Conservation (phyloP, 495 filamentous ascomycete genomes). For the Podospora appendiculata region DNA sequence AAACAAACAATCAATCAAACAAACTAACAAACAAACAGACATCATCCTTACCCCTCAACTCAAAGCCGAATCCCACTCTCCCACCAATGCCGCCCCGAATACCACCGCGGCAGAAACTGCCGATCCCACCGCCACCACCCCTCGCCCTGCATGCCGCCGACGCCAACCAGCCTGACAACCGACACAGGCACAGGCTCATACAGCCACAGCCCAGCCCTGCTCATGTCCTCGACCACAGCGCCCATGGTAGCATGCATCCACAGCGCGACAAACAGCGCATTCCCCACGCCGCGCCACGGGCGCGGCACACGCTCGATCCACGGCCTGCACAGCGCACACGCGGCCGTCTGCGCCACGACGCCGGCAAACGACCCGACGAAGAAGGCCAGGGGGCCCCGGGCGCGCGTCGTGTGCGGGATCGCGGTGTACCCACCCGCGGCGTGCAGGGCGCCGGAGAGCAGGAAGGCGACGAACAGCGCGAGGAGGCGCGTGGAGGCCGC, state of each 20-base stretch:
- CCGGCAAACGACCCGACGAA: slow-evolving; percentile 47
- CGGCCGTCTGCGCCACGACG: slow-evolving; percentile 38
- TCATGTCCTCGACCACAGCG: slow-evolving; percentile 54
- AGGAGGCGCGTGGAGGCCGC: background rate
- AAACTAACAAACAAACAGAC: too few species aligned
- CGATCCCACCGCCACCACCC: slow-evolving; percentile 52
- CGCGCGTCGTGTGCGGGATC: slow-evolving; percentile 34
- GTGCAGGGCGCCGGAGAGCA: slow-evolving; percentile 53
- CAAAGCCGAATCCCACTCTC: slow-evolving; percentile 48
- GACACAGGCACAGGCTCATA: slow-evolving; percentile 66
- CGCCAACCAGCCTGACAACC: slow-evolving; percentile 43
- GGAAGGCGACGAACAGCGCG: slow-evolving; percentile 38
- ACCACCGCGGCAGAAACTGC: slow-evolving; percentile 37
- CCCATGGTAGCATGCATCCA: slow-evolving; percentile 54
- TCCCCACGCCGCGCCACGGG: slow-evolving; percentile 37
- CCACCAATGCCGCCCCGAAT: slow-evolving; percentile 52
- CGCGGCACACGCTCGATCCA: slow-evolving; percentile 24
- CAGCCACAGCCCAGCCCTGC: slow-evolving; percentile 53
- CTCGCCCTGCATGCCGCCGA: slow-evolving; percentile 37
- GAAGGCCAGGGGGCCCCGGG: slow-evolving; percentile 42
- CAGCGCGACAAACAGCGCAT: slow-evolving; percentile 40
- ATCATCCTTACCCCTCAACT: background rate
- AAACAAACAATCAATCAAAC: too few species aligned
- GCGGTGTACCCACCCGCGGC: slow-evolving; percentile 49
- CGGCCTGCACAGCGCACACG: background rate